A percentile compares a stretch with the other conserved stretches of the same genome.
Evolutionary conservation across 2,329 filamentous ascomycete genomes (phyloP).

Genomic region (Rutstroemia sydowiana): DNA sequence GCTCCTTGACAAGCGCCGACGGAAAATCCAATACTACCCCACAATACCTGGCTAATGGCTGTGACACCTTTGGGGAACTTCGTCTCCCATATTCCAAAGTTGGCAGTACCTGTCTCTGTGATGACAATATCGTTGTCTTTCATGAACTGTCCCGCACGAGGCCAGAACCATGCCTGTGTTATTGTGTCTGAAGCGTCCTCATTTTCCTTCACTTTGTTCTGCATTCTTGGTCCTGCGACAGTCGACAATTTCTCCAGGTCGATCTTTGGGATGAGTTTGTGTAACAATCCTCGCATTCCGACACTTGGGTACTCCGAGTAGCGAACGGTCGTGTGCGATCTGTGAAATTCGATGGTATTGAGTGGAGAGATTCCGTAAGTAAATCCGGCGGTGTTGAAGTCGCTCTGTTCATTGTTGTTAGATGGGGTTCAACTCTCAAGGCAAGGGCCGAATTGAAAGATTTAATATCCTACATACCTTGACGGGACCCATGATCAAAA

Average conservation of each 20-base stretch:
- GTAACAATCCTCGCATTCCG: conserved; percentile 70
- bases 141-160: conserved; percentile 65
- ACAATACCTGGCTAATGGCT: conserved; percentile 72
- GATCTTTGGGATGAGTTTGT: conserved; percentile 56
- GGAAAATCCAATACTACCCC: conserved; percentile 60
- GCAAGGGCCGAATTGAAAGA: not conserved
- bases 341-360: conserved; percentile 75
- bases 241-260: conserved; percentile 51
- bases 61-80: conserved; percentile 71
- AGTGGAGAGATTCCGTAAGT: conserved; percentile 71
- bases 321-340: conserved; percentile 62
- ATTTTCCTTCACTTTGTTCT: conserved; percentile 41
- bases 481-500: conserved; percentile 61
- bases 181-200: conserved; percentile 40
- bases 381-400: conserved; percentile 80
- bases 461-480: conserved; percentile 30
- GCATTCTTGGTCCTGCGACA: conserved; percentile 44
- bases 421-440: not conserved
- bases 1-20: conserved; percentile 59
- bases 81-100: conserved; percentile 84
- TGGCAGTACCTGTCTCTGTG: conserved; percentile 81
- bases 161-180: conserved; percentile 72
- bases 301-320: conserved; percentile 75
- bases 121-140: conserved; percentile 55
- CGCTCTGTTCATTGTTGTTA: conserved; percentile 43